Evolutionary conservation across 129 eudicot genomes (phyloP), one percentile per base, ranked within the genome.

Genomic region (Flaveria bidentis): DNA sequence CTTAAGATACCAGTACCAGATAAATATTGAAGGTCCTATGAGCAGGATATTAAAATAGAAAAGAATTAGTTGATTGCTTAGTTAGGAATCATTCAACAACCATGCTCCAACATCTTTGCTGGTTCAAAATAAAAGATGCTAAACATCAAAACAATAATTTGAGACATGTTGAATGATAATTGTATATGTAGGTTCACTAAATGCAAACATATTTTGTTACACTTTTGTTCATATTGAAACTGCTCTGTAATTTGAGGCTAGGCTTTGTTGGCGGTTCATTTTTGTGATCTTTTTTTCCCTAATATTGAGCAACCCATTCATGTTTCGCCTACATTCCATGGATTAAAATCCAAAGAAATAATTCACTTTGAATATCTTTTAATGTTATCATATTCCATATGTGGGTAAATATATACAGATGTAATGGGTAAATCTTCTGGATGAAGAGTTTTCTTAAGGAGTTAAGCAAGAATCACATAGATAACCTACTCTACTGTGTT

Each of bases 251-350:
- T 57, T 57, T n/a, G 64, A 57, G 30, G 22, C 47, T 65, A 67
- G 45, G 72, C 72, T 67, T 41, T n/a, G 28, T 36, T 41, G 51
- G 51, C 10, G 71, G 28, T 66, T 66, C 13, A 15, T 67, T 67
- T 6, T 42, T 33, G 17, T 67, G 16, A 42, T 41, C 53, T 41
- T 30, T 30, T 28, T 67, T 42, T 5, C 2, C 44, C 33, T 16
- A 41, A 18, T 42, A 67, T 39, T 66, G 51, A 36, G 22, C 15
- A 36, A 64, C 14, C 50, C 17, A 7, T 16, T 20, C 20, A n/a
- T 41, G 16, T 41, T n/a, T 10, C 6, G 1, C n/a, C 58, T 16
- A 11, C 52, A 44, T 41, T 25, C 13, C 9, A 13, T 39, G 20
- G 42, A 17, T 16, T 22, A 67, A 17, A n/a, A 39, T 2, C 30